These are phyloP conservation scores for Comarum palustre DNA, from an alignment of 306 rosid genomes.

Conservation along the genomic window DNA sequence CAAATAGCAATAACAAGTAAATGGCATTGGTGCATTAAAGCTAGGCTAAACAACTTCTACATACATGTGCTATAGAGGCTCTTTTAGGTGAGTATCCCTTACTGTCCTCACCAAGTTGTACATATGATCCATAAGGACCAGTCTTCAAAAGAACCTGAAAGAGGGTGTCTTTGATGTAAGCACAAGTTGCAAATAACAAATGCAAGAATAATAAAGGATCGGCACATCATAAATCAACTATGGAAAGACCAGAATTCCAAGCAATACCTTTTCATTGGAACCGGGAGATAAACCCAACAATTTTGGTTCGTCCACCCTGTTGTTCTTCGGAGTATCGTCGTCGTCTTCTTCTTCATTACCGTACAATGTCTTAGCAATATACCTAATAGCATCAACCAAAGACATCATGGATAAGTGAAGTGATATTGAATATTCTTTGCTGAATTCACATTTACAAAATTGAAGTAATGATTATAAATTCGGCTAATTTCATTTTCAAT, in stretches of 20 bases:
- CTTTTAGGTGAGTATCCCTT: constrained; percentile 73
- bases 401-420: not conserved
- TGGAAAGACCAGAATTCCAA: constrained; percentile 11
- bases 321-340: constrained; percentile 34
- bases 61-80: constrained; percentile 74
- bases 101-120: constrained; percentile 93
- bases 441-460: not conserved
- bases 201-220: constrained; percentile 20
- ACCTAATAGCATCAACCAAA: constrained; percentile 51
- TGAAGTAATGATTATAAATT: not conserved
- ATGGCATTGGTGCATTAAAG: constrained; percentile 15
- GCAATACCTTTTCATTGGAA: constrained; percentile 68
- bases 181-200: constrained; percentile 22
- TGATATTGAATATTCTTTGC: not conserved
- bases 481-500: not conserved
- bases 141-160: constrained; percentile 76
- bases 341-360: constrained; percentile 62
- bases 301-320: constrained; percentile 62
- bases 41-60: constrained; percentile 16
- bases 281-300: constrained; percentile 62
- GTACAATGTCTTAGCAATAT: constrained; percentile 76
- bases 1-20: not conserved
- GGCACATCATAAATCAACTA: constrained; percentile 4
- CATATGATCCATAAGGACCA: constrained; percentile 86
- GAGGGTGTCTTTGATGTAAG: constrained; percentile 11